Evolutionary conservation across 345 rosid species (phyloP), one percentile per base, ranked within the genome.

Genomic region (Eutrema japonicum): DNA sequence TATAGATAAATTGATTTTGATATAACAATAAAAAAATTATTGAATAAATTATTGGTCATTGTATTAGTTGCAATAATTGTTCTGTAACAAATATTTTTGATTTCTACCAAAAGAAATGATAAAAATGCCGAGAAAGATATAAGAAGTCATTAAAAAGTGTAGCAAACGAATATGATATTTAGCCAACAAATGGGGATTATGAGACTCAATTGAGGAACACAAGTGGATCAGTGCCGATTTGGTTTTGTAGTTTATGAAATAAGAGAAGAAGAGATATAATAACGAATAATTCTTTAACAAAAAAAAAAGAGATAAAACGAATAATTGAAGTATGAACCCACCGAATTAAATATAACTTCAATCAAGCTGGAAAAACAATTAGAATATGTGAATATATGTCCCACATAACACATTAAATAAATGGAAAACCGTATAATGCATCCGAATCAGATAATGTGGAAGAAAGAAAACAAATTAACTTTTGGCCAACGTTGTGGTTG

Each of bases 401-500:
- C 70, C 65, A 63, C 71, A 69, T 70, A 40, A 55, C 66, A 63
- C 30, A 62, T 6, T 37, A 6, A 37, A 63, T 27, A 37, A 69
- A 38, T 70, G 59, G 75, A 63, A 55, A 76, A 47, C 5, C 70
- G 75, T 71, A 70, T 70, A 46, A 76, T 76, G 71, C 45, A 48
- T 76, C 75, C 79, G 71, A 55, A 63, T 63, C 75, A 9, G 75
- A 76, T 76, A 75, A 70, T 48, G 75, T 47, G 79, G 52, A 76
- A 30, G 46, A 69, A 62, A 70, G 30, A 38, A 63, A 76, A 70
- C 75, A 76, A 76, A 75, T 38, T 2, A 55, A 40, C 79, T 76
- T 76, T 70, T 70, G 75, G 79, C 79, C 71, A 63, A 76, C 46
- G 79, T 75, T 41, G 55, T 75, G 73, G 35, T 75, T 76, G 49